Conservation (phyloP, 495 filamentous ascomycete genomes). For the Neurospora sp. region DNA sequence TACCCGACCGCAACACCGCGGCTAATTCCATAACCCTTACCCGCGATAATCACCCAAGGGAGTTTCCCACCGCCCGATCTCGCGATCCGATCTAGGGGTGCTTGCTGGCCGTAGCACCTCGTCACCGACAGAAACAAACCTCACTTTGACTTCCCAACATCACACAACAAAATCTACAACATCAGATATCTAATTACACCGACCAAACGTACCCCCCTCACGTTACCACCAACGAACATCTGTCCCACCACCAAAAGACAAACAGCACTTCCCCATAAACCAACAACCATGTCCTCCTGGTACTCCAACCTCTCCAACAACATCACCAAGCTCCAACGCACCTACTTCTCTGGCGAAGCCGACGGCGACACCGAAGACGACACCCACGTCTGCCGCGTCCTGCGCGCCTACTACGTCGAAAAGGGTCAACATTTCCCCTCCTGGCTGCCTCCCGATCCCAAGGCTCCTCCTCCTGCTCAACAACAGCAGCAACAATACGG, state of each 20-base stretch:
- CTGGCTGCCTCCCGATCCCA: constrained; percentile 86
- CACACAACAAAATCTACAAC: background rate
- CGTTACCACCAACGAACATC: background rate
- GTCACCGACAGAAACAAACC: background rate
- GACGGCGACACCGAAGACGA: constrained; percentile 93
- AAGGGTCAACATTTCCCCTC: constrained; percentile 71
- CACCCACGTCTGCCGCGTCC: constrained; percentile 86
- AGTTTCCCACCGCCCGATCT: background rate
- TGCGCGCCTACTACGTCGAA: constrained; percentile 91
- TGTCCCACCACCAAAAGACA: background rate
- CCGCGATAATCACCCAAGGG: background rate
- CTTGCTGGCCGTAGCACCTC: background rate
- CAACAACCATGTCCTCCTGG: constrained; percentile 61
- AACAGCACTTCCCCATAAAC: background rate
- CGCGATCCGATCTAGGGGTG: background rate
- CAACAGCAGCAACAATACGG: constrained; percentile 39
- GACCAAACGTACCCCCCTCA: background rate
- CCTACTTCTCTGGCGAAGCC: constrained; percentile 64
- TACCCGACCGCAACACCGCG: background rate
- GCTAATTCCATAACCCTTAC: background rate
- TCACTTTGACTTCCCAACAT: background rate
- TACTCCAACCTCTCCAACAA: constrained; percentile 68
- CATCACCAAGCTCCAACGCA: constrained; percentile 70
- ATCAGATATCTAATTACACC: background rate
- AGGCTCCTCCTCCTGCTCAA: constrained; percentile 47